Percentiles rank a stretch among this genome's conserved stretches.
These are phyloP conservation scores for Wickerhamomyces bovis DNA, from an alignment of 805 yeast genomes.

Conservation along the genomic window DNA sequence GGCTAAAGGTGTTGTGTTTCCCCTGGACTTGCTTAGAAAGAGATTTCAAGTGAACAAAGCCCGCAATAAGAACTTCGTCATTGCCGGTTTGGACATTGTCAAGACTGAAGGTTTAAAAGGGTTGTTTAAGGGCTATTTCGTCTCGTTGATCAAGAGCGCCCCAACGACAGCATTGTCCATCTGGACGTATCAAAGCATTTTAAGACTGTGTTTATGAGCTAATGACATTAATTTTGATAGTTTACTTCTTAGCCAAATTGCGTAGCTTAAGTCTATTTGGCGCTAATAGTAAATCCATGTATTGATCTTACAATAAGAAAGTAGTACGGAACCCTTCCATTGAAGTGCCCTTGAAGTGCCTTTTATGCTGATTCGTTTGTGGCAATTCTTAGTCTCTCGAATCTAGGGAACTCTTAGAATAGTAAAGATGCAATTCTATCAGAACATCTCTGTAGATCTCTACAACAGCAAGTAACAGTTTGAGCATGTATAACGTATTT, in stretches of 20 bases:
- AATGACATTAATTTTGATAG: no score
- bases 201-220: slow-evolving; percentile 1
- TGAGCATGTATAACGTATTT: not conserved
- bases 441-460: no score
- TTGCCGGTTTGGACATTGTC: slow-evolving; percentile 34
- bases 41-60: slow-evolving; percentile 60
- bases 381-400: no score
- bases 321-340: no score
- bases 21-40: slow-evolving; percentile 78
- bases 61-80: slow-evolving; percentile 24
- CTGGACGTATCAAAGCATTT: slow-evolving; percentile 49
- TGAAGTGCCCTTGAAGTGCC: no score
- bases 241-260: no score
- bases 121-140: slow-evolving; percentile 66
- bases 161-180: slow-evolving; percentile 69
- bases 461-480: not conserved
- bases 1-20: slow-evolving; percentile 73
- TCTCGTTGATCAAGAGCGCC: slow-evolving; percentile 70
- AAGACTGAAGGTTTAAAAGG: slow-evolving; percentile 57
- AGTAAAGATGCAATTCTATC: no score
- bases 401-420: no score
- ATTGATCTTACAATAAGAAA: no score
- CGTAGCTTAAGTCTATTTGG: no score
- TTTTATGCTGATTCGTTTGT: no score
- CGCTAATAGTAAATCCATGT: no score